Base-by-base conservation (phyloP, 1,284 basidiomycete genomes). In the Sphaerobolus stellatus region DNA sequence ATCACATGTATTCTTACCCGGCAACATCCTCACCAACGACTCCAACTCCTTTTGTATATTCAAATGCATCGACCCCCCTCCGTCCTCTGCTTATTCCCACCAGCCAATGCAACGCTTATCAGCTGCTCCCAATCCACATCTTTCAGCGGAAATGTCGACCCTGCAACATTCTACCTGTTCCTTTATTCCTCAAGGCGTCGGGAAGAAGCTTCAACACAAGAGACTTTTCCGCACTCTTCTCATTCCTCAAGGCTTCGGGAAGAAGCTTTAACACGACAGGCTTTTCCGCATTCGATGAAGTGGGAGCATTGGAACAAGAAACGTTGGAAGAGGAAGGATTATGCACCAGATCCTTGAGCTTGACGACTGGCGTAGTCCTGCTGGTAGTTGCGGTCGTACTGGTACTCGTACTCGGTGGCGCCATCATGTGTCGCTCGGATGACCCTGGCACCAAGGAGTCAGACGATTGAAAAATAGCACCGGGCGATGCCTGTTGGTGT, bases 101-200 rank as follows among this genome's bases (percentile, higher is more conserved):
- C 40, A 6, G 38, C 24, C 27, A 51, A 29, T 11, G 50, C 50
- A 3, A 51, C 50, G 18, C 38, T 51, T 18, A 40, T 51, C 50
- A 51, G 29, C 14, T 41, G 38, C 40, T 51, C 50, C 50, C 50
- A 51, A 25, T 51, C 50, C n/a, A 40, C 50, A 22, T 51, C 50
- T 4, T 25, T 29, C 6, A 51, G 40, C 14, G 50, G 50, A 27
- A 51, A 51, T 6, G 50, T 51, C 25, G 50, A 43, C 18, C 38
- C 38, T 2, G 25, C n/a, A 43, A 18, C 13, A 20, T 36, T 5
- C 36, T 28, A 4, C 25, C 16, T 3, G 24, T 6, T 16, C 20
- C n/a, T 36, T 28, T 13, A 28, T 47, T 34, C 3, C 36, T 46
- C 36, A 43, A 38, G 9, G 47, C 53, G 24, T 49, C 53, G 7